These are phyloP conservation scores for Oehlia diaphana DNA, from an alignment of 192 early-diverging fungal genomes.

Conservation along the genomic window DNA sequence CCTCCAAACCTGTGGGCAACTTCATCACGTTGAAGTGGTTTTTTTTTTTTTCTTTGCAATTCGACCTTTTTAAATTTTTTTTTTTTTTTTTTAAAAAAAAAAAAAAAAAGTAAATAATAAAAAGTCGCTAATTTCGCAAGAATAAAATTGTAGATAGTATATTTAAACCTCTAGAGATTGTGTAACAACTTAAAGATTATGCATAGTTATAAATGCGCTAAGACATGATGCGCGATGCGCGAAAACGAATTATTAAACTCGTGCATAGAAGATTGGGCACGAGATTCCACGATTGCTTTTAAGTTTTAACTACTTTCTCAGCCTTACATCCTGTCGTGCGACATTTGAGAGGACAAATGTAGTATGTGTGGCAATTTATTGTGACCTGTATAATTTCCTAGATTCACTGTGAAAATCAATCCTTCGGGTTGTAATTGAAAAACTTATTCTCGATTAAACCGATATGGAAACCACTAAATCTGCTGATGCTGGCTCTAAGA, in stretches of 20 bases:
- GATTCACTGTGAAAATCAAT: background rate
- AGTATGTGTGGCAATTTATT: background rate
- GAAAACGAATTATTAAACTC: no score
- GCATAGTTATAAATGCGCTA: no score
- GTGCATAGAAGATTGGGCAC: background rate
- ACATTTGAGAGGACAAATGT: background rate
- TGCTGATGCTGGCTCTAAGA: slow-evolving; percentile 29
- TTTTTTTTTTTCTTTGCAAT: background rate
- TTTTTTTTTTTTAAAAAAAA: background rate
- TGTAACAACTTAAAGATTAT: no score
- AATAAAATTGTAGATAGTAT: no score
- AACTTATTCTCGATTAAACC: background rate
- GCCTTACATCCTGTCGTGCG: background rate
- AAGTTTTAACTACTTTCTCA: background rate
- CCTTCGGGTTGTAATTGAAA: background rate
- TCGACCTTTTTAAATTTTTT: background rate
- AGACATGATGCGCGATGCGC: background rate
- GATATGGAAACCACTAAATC: slow-evolving; percentile 21
- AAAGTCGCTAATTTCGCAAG: background rate
- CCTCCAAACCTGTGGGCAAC: slow-evolving; percentile 14
- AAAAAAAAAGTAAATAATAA: background rate
- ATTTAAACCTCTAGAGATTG: no score
- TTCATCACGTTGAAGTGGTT: background rate
- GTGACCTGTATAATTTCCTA: background rate
- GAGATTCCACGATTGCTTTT: background rate